A percentile compares a stretch with the other conserved stretches of the same genome.
Conservation (phyloP, 2,329 filamentous ascomycete genomes). For the Diaporthe sp. region DNA sequence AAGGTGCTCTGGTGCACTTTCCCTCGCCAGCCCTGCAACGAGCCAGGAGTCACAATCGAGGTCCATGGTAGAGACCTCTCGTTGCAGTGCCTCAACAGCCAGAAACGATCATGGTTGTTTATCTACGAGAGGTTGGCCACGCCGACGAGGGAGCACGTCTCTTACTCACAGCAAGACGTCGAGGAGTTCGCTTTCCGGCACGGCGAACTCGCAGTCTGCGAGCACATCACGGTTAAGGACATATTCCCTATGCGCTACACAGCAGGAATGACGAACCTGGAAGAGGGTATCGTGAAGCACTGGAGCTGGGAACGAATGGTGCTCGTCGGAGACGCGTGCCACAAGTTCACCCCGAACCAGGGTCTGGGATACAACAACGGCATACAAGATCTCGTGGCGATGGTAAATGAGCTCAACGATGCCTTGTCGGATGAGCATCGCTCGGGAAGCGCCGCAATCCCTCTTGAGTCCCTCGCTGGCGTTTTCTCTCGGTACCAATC, state of each 20-base stretch:
- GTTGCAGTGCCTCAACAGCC: conserved; percentile 44
- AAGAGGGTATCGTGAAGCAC: conserved; percentile 49
- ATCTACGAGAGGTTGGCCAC: conserved; percentile 47
- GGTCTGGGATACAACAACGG: conserved; percentile 49
- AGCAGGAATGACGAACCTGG: conserved; percentile 46
- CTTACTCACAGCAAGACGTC: conserved; percentile 42
- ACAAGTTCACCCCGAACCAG: conserved; percentile 51
- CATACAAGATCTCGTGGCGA: conserved; percentile 45
- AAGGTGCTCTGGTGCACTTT: conserved; percentile 48
- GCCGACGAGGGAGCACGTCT: conserved; percentile 34
- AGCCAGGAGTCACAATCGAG: conserved; percentile 42
- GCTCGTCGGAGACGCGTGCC: conserved; percentile 49
- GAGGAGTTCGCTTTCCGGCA: conserved; percentile 42
- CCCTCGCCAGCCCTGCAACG: conserved; percentile 35
- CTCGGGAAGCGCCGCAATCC: background rate
- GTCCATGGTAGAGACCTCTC: conserved; percentile 43
- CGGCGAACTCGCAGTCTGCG: conserved; percentile 40
- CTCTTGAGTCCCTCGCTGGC: background rate
- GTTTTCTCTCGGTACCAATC: conserved; percentile 36
- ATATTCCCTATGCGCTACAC: conserved; percentile 41
- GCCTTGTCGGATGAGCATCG: background rate
- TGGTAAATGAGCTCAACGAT: conserved; percentile 42
- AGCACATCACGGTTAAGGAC: conserved; percentile 43
- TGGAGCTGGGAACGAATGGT: conserved; percentile 50
- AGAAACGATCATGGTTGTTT: conserved; percentile 45